Base-by-base conservation (phyloP, 2,329 filamentous ascomycete species). In the Thyridium curvatum region DNA sequence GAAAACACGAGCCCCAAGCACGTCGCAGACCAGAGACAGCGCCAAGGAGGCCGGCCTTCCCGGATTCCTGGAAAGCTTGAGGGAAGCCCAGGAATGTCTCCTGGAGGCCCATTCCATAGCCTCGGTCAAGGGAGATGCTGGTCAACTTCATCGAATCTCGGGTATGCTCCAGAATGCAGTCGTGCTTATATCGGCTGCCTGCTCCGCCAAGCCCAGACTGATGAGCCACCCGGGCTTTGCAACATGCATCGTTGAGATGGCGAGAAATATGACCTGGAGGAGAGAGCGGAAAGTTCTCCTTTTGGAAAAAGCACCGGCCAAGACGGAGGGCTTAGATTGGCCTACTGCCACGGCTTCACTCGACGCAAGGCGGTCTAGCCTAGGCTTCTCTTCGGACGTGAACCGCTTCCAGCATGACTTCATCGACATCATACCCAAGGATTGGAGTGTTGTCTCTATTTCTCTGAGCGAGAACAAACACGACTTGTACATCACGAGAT, bases 401-500 rank as follows among this genome's bases (percentile, higher is more conserved):
- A 61, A 68, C 32, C 69, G 71, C 18, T 94, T 95, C 52, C 85
- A 91, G 55, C 72, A 74, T 46, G 77, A 90, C 34, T 95, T 89
- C 50, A 73, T 96, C 37, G 86, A 96, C 52, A 84, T 91, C 36
- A 79, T 98, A 6, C 94, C 93, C 0, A 64, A 70, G 30, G 70
- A 74, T 7, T 98, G 93, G 93, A 88, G 81, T 34, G 84, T 90
- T 2, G 68, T 98, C 9, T 97, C 90, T 0, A 66, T 98, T 33
- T 85, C 85, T 0, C 63, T 98, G 13, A 93, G 85, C 53, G 86
- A 94, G 38, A 83, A 82, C 48, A 77, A 74, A 30, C 84, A 87
- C 39, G 93, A 97, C 54, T 74, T 98, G 4, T 89, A 86, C 49
- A 82, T 97, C 45, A 90, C 87, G n/a, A 88, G 88, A 51, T 79